Evolutionary conservation across 805 yeast species (phyloP).

Genomic region (Wickerhamomyces bovis): DNA sequence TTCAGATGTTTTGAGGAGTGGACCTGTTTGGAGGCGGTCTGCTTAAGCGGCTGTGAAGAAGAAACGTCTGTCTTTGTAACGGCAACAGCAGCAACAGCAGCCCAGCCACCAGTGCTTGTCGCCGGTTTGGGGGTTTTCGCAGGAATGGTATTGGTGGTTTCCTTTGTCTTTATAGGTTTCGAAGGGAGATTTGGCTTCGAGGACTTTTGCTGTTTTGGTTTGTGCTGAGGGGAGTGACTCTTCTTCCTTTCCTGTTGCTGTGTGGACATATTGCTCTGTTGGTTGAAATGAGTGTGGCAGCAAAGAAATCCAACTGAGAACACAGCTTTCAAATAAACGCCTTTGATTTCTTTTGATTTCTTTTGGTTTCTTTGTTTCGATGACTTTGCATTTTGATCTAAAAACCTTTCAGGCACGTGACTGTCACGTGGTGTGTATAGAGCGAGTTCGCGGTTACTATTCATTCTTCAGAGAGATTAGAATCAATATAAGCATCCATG

Average conservation of each 20-base stretch:
- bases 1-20: neutral
- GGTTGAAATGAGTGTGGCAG: neutral
- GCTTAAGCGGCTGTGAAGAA: neutral
- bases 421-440: neutral
- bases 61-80: constrained; percentile 5
- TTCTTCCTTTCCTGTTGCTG: neutral
- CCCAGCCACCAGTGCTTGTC: constrained; percentile 13
- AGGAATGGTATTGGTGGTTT: neutral
- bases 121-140: neutral
- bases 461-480: too few species aligned
- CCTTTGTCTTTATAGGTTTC: constrained; percentile 1
- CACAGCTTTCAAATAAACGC: neutral
- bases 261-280: neutral
- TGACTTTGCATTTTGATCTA: neutral
- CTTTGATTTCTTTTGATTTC: neutral
- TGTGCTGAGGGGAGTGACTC: neutral
- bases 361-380: neutral
- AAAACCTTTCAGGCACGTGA: neutral
- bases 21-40: neutral
- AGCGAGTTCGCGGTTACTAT: neutral
- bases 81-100: constrained; percentile 16
- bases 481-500: too few species aligned
- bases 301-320: neutral
- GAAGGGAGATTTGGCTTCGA: constrained; percentile 5
- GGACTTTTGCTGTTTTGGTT: neutral